Base-by-base conservation (phyloP, 192 early-diverging fungal species). In the Chytriomyces sp. region DNA sequence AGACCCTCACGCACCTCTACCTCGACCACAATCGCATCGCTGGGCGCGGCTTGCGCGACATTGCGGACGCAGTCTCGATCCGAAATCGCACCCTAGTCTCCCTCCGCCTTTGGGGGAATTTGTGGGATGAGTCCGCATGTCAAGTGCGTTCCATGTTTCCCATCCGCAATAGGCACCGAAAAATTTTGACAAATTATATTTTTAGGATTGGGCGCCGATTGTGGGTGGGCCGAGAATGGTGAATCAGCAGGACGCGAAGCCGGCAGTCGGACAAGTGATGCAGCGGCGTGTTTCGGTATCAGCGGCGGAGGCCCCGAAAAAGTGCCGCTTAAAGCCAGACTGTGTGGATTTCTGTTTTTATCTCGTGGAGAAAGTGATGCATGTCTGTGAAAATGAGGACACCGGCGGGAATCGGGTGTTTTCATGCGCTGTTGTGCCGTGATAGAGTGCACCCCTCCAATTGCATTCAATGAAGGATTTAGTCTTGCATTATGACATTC, bases 11-110 rank as follows among this genome's bases (percentile, higher is more conserved):
- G 3, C 82, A 77, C n/a, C 39, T 85, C 5, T 75, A 77, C 52
- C 28, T 85, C 3, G 84, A 85, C 55, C 70, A 79, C 74, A 85
- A 85, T 59, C 55, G 49, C 10, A 85, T 85, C 49, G 81, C 75
- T 3, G 76, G 84, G 0, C 44, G 59, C n/a, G 84, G 84, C 31
- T 62, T 85, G 6, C 38, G 70, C 22, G 52, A 60, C 17, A 62
- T 85, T 40, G 78, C 81, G 2, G 32, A 78, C n/a, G 67, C 71
- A 12, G 22, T 83, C 12, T 14, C 34, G 8, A 22, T 28, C 7
- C 34, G 72, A 37, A 85, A 83, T 57, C 33, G 53, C 4, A 39
- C 70, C 7, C 53, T 85, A 1, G 36, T 54, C 19, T 56, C 59
- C 28, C 58, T 85, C 30, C 40, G 56, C 4, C 32, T 85, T 0